Base-by-base conservation (phyloP, 177 flowering plant species). In the Vitis hybrid region DNA sequence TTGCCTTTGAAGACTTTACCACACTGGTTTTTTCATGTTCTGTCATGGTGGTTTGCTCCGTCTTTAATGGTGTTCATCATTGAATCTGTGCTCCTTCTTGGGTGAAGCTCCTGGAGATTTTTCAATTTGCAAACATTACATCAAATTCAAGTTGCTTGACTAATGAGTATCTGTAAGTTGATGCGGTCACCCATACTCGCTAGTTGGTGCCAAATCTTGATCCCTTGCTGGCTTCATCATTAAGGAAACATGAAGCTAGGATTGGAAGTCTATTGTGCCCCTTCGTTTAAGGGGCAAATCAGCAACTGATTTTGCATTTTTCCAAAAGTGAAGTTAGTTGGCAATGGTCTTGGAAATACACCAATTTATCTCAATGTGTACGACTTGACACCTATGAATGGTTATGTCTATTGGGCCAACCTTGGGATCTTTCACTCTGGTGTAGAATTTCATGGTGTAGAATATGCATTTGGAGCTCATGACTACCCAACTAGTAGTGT, bases 241-340 rank as follows among this genome's bases (percentile, higher is more conserved):
- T 21, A 21, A 21, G 21, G 21, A 21, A 21, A 21, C 21, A 21
- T 21, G 21, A 21, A 21, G 21, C 21, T 21, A 21, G 21, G 21
- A 21, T 21, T 84, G 96, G 97, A 90, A 83, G 65, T 74, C 89
- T 1, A 67, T 88, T 14, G 68, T 83, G 58, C 93, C 94, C 49
- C 75, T 83, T 61, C 84, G 81, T 61, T 75, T 91, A 71, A 85
- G 79, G 74, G 86, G 80, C 63, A 91, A 89, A 75, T 84, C 97
- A 15, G 85, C 87, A 20, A 76, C 88, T 6, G 86, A 87, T 93
- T 95, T 76, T 87, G 97, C 78, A 65, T 93, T 71, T 89, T 95
- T 77, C 20, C 91, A 2, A 88, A 92, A 75, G 82, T 78, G 51
- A 91, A 84, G 71, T 82, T 92, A 17, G 80, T 84, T 54, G 72